Evolutionary conservation across 2,329 filamentous ascomycete species (phyloP).

Genomic region (Colletotrichum sojae): DNA sequence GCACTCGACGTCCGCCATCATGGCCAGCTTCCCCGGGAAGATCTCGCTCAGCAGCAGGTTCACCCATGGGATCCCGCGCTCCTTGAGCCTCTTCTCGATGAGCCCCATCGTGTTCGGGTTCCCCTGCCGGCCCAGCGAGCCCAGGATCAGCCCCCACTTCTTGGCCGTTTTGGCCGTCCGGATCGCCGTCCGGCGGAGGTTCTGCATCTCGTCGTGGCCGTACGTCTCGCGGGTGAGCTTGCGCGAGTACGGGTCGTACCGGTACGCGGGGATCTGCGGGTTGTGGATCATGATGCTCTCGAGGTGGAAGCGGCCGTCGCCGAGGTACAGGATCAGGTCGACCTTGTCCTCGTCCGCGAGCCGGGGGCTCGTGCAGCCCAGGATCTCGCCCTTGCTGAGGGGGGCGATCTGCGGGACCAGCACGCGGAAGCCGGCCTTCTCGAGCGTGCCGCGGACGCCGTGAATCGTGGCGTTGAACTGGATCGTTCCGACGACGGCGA

Average conservation of each 20-base stretch:
- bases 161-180: constrained; percentile 79
- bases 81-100: constrained; percentile 83
- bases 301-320: constrained; percentile 94
- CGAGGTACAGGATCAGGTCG: constrained; percentile 88
- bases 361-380: constrained; percentile 94
- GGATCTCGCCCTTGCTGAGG: constrained; percentile 92
- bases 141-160: constrained; percentile 96
- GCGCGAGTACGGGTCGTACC: constrained; percentile 96
- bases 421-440: constrained; percentile 87
- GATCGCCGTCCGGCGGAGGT: constrained; percentile 83
- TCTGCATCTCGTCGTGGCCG: constrained; percentile 91
- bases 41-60: constrained; percentile 94
- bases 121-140: constrained; percentile 91
- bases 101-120: constrained; percentile 93
- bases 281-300: constrained; percentile 99
- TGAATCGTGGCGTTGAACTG: constrained; percentile 99
- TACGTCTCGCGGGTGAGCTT: constrained; percentile 93
- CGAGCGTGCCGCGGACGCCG: constrained; percentile 82
- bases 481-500: constrained; percentile 96
- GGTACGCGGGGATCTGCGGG: constrained; percentile 88
- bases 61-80: constrained; percentile 82
- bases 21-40: constrained; percentile 92
- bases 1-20: constrained; percentile 95
- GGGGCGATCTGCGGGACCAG: constrained; percentile 94
- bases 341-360: constrained; percentile 71